phyloP scores from a whole-genome alignment of 1,139 yeast genomes.

The Yamadazyma siamensis region DNA sequence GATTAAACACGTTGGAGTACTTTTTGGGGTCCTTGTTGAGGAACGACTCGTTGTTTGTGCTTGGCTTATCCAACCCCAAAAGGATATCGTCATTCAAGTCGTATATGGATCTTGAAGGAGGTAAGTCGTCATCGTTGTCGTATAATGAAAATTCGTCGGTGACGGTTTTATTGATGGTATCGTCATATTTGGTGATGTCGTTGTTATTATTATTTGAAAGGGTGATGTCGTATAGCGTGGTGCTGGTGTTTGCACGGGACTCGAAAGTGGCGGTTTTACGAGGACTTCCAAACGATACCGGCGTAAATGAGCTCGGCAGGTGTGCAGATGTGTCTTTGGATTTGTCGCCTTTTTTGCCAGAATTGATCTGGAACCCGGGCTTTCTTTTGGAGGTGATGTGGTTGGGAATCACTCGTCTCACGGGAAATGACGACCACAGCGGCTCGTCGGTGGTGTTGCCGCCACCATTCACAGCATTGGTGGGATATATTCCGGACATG shows the following conservation, averaged over 20 bases:
- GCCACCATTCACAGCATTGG: too few species aligned
- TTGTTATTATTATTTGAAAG: too few species aligned
- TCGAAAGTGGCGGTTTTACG: slow-evolving; percentile 17
- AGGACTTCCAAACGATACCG: slow-evolving; percentile 40
- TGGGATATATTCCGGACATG: background rate
- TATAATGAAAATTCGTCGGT: slow-evolving; percentile 27
- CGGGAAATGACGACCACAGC: slow-evolving; percentile 49
- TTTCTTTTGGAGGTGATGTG: slow-evolving; percentile 45
- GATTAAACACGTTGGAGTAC: slow-evolving; percentile 45
- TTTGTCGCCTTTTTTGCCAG: slow-evolving; percentile 17
- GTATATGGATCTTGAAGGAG: slow-evolving; percentile 60
- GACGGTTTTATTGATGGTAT: slow-evolving; percentile 27
- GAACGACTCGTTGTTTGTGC: slow-evolving; percentile 28
- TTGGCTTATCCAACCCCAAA: slow-evolving; percentile 26
- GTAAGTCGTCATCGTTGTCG: slow-evolving; percentile 46
- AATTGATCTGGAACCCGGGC: slow-evolving; percentile 38
- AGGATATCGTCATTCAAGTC: slow-evolving; percentile 49
- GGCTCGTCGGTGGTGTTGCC: slow-evolving; percentile 25
- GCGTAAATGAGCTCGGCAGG: slow-evolving; percentile 28
- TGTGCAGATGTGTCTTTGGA: slow-evolving; percentile 10
- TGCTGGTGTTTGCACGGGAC: slow-evolving; percentile 15
- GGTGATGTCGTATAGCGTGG: slow-evolving; percentile 21
- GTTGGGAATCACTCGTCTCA: slow-evolving; percentile 58
- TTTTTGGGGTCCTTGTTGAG: slow-evolving; percentile 46
- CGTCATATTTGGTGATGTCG: slow-evolving; percentile 28